A percentile compares a stretch with the other conserved stretches of the same genome.
Conservation (phyloP, 2,329 filamentous ascomycete species). For the Seiridium unicorne region DNA sequence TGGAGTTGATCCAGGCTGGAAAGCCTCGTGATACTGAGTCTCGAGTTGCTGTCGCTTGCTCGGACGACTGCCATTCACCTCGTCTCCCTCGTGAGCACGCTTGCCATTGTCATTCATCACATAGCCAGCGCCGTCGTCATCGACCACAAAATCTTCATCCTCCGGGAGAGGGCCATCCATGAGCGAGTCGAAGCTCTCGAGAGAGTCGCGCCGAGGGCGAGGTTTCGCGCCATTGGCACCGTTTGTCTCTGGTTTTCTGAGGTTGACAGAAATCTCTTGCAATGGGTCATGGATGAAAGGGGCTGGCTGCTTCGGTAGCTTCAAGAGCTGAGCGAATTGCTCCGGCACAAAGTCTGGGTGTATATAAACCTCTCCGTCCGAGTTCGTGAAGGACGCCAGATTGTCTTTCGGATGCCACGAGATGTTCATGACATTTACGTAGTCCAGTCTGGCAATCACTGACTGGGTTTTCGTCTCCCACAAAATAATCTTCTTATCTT, state of each 20-base stretch:
- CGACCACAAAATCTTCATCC: conserved; percentile 82
- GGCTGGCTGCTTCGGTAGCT: conserved; percentile 66
- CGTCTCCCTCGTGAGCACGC: conserved; percentile 51
- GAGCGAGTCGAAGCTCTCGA: conserved; percentile 82
- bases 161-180: conserved; percentile 59
- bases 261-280: conserved; percentile 66
- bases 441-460: conserved; percentile 74
- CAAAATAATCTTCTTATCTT: conserved; percentile 68
- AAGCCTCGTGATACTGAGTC: conserved; percentile 75
- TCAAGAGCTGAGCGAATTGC: conserved; percentile 56
- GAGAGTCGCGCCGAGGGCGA: conserved; percentile 58
- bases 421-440: conserved; percentile 80
- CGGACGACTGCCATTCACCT: conserved; percentile 40
- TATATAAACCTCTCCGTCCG: conserved; percentile 91
- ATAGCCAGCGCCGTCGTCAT: conserved; percentile 95
- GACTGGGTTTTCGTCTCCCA: conserved; percentile 92
- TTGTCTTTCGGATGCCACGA: conserved; percentile 91
- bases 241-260: conserved; percentile 45
- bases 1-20: conserved; percentile 92
- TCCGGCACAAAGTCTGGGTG: conserved; percentile 67
- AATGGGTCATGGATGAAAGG: conserved; percentile 84
- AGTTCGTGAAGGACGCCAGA: conserved; percentile 85
- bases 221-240: conserved; percentile 50
- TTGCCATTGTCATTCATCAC: conserved; percentile 54
- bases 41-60: conserved; percentile 52